A percentile compares a stretch with the other conserved stretches of the same genome.
These are phyloP conservation scores for Zymoseptoria tritici DNA, from an alignment of 2,329 filamentous ascomycete species.

Conservation along the genomic window DNA sequence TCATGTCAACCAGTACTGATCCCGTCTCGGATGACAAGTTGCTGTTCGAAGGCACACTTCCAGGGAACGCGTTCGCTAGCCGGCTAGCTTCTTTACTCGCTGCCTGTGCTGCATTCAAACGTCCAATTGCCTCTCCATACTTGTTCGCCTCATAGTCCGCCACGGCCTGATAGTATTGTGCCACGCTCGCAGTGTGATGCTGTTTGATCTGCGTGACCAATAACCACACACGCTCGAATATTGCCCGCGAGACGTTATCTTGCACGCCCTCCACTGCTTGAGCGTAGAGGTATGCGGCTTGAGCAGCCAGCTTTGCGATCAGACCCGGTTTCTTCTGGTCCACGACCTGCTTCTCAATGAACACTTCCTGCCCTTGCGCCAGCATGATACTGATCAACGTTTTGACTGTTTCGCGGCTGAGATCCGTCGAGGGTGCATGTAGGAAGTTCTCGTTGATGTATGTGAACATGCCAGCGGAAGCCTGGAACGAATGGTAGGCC, in stretches of 20 bases:
- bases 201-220: constrained; percentile 76
- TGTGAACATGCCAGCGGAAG: constrained; percentile 97
- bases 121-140: constrained; percentile 75
- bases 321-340: constrained; percentile 90
- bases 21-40: constrained; percentile 80
- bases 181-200: constrained; percentile 72
- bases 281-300: constrained; percentile 78
- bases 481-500: constrained; percentile 96
- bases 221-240: constrained; percentile 94
- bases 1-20: constrained; percentile 64
- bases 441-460: constrained; percentile 99
- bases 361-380: constrained; percentile 94
- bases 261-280: constrained; percentile 86
- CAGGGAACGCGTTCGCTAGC: constrained; percentile 71
- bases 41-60: constrained; percentile 67
- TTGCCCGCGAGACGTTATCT: constrained; percentile 80
- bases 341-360: constrained; percentile 88
- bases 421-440: constrained; percentile 90
- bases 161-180: constrained; percentile 88
- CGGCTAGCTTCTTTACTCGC: constrained; percentile 72
- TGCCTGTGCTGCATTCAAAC: constrained; percentile 72
- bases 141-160: constrained; percentile 84
- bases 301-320: constrained; percentile 85
- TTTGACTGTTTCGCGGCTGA: constrained; percentile 93
- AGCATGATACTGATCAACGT: constrained; percentile 87